Evolutionary conservation across 345 rosid genomes (phyloP).

Genomic region (Eucalyptus pauciflora): DNA sequence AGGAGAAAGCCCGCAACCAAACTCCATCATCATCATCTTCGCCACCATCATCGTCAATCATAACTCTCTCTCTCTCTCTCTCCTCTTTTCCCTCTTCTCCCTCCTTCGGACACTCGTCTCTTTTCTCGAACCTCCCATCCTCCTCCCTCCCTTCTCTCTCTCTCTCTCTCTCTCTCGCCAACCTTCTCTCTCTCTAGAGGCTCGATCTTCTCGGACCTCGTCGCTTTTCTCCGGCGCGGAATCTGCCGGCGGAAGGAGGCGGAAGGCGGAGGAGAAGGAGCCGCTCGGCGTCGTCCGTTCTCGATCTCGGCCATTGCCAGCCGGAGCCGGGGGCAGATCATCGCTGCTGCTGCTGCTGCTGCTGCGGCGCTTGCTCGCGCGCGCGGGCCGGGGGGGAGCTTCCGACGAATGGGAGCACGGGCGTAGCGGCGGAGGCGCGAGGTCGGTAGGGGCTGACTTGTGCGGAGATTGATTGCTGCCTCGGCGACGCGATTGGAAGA

Average conservation of each 20-base stretch:
- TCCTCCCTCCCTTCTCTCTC: no score
- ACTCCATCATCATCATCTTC: neutral
- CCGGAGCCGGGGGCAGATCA: neutral
- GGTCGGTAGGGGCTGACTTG: neutral
- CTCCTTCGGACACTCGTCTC: neutral
- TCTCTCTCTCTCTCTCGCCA: neutral
- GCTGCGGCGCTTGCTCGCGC: no score
- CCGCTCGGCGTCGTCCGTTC: neutral
- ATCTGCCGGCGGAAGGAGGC: neutral
- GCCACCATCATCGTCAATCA: slow-evolving; percentile 2
- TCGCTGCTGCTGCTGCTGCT: no score
- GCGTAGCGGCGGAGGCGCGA: neutral
- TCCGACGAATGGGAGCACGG: neutral
- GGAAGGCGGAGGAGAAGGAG: neutral
- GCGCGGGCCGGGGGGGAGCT: no score
- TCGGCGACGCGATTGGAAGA: neutral
- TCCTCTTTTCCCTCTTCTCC: neutral
- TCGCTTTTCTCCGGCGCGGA: neutral
- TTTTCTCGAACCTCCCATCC: slow-evolving; percentile 28
- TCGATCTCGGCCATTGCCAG: neutral
- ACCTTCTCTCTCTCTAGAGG: neutral
- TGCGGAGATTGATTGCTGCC: neutral
- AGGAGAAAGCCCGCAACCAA: neutral
- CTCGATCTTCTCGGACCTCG: neutral
- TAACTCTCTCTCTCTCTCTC: neutral